phyloP scores from a whole-genome alignment of 768 basidiomycete genomes.

The Amanita muscaria region DNA sequence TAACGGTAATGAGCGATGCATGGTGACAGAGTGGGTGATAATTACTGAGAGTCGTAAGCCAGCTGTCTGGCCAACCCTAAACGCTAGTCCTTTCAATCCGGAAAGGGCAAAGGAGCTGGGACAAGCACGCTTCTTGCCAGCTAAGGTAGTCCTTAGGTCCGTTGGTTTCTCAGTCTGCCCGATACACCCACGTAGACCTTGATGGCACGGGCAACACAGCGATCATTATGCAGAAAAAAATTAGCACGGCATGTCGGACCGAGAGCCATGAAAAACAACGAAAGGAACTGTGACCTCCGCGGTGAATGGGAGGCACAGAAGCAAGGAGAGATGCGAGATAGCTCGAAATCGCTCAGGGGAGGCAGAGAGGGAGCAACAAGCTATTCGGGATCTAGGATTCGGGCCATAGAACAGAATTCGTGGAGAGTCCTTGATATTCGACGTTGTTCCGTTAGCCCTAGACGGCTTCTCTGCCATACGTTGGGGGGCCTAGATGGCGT shows the following conservation, averaged over 20 bases:
- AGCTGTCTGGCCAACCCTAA: too few species aligned
- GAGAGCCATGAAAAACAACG: neutral
- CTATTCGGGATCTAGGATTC: slow-evolving; percentile 3
- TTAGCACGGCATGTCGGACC: slow-evolving; percentile 6
- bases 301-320: neutral
- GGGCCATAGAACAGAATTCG: neutral
- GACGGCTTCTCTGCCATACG: too few species aligned
- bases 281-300: slow-evolving; percentile 5
- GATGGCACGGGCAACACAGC: neutral
- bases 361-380: neutral
- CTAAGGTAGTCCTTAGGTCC: too few species aligned
- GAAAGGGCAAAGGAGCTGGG: neutral
- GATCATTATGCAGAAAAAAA: neutral
- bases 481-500: too few species aligned
- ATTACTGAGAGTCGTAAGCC: too few species aligned
- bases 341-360: neutral
- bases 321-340: neutral
- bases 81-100: too few species aligned
- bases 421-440: neutral
- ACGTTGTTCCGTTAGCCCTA: neutral
- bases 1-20: too few species aligned
- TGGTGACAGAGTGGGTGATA: too few species aligned
- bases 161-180: too few species aligned
- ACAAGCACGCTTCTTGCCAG: too few species aligned
- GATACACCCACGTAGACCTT: neutral